Conservation (phyloP, 1,139 yeast genomes). For the Magnusiomyces sp. region DNA sequence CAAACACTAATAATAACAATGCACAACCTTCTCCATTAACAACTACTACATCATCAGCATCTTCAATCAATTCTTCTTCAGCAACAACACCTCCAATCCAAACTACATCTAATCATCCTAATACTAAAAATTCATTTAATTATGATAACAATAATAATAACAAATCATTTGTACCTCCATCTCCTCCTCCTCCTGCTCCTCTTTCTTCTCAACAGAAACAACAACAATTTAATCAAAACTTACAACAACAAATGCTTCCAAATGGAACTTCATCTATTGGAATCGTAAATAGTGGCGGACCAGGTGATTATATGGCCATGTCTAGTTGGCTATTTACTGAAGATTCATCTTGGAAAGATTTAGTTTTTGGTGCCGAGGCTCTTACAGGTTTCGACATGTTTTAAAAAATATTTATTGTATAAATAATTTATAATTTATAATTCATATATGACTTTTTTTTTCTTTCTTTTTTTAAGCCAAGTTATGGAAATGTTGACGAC, state of each 20-base stretch:
- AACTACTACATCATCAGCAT: not conserved
- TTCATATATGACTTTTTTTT: no score
- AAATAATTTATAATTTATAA: no score
- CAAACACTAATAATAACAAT: not conserved
- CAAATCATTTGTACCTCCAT: not conserved
- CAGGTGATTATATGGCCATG: not conserved
- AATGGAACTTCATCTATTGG: not conserved
- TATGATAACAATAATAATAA: not conserved
- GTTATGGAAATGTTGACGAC: slow-evolving; percentile 56
- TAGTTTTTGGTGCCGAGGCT: slow-evolving; percentile 27
- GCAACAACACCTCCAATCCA: not conserved
- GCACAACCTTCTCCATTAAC: not conserved
- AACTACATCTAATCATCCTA: not conserved
- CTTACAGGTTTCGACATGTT: slow-evolving; percentile 24
- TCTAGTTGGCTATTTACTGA: slow-evolving; percentile 25
- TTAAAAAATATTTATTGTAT: no score
- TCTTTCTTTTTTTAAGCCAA: slow-evolving; percentile 35
- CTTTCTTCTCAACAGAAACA: not conserved
- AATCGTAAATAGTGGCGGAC: not conserved
- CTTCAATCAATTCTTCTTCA: not conserved
- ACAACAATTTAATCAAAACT: not conserved
- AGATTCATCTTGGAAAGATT: slow-evolving; percentile 28
- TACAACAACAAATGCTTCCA: not conserved
- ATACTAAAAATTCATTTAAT: not conserved
- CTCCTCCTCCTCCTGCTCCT: not conserved